Percentiles rank a stretch among this genome's conserved stretches.
phyloP scores from a whole-genome alignment of 164 flowering plant species.

The Amborella trichopoda region DNA sequence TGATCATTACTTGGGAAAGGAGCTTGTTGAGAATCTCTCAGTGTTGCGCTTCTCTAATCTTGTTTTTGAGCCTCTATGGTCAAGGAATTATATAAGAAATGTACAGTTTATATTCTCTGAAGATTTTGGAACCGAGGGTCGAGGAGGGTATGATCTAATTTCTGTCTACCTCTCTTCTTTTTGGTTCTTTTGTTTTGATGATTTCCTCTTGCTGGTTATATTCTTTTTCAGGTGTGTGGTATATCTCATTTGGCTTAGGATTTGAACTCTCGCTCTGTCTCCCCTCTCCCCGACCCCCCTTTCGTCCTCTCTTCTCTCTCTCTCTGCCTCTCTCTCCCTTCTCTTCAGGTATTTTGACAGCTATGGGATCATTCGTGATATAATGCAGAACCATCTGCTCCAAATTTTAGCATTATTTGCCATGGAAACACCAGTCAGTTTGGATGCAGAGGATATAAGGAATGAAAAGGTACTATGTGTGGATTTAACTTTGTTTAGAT shows the following conservation, averaged over 20 bases:
- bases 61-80: conserved; percentile 87
- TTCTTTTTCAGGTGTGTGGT: not conserved
- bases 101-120: conserved; percentile 88
- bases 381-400: conserved; percentile 85
- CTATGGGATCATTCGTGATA: conserved; percentile 87
- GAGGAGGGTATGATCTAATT: conserved; percentile 57
- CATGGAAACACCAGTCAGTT: conserved; percentile 92
- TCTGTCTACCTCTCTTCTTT: not conserved
- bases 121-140: conserved; percentile 81
- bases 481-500: too few relatives aligned
- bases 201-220: not conserved
- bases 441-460: conserved; percentile 85
- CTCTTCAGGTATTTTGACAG: conserved; percentile 51
- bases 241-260: not conserved
- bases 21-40: conserved; percentile 75
- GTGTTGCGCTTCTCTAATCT: conserved; percentile 95
- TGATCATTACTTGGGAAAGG: conserved; percentile 86
- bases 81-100: conserved; percentile 67
- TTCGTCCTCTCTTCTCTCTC: too few relatives aligned
- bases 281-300: too few relatives aligned
- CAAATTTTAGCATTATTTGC: conserved; percentile 84
- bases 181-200: not conserved
- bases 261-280: too few relatives aligned
- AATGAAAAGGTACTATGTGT: conserved; percentile 94
- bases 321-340: too few relatives aligned